Conservation (phyloP, 2,329 filamentous ascomycete genomes). For the Calonectria hawksworthii region DNA sequence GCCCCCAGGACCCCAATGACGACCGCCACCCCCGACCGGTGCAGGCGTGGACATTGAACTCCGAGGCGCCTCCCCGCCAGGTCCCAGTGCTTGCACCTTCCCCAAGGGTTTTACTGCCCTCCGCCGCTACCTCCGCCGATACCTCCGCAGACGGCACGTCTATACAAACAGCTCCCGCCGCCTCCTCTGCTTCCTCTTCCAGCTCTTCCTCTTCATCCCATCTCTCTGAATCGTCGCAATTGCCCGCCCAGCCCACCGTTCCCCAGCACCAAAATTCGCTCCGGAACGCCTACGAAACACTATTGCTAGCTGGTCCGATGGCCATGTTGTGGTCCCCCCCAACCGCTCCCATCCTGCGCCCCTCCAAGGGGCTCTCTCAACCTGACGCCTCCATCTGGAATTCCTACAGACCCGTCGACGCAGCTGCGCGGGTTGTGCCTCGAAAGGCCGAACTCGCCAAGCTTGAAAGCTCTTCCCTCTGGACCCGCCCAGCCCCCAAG, state of each 20-base stretch:
- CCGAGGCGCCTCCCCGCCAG: slow-evolving; percentile 22
- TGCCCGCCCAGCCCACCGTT: slow-evolving; percentile 19
- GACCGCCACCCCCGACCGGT: neutral
- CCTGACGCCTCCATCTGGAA: slow-evolving; percentile 55
- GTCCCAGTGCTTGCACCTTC: slow-evolving; percentile 14
- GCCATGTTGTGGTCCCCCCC: slow-evolving; percentile 44
- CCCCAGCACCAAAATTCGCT: slow-evolving; percentile 27
- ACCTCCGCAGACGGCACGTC: slow-evolving; percentile 9
- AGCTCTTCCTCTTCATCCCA: slow-evolving; percentile 19
- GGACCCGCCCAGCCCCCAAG: slow-evolving; percentile 45
- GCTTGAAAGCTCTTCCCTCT: slow-evolving; percentile 56
- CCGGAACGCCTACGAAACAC: slow-evolving; percentile 17
- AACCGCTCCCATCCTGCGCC: slow-evolving; percentile 35
- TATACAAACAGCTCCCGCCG: slow-evolving; percentile 27
- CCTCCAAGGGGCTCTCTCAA: slow-evolving; percentile 51
- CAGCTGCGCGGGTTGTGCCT: slow-evolving; percentile 47
- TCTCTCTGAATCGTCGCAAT: slow-evolving; percentile 22
- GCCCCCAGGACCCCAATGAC: slow-evolving; percentile 6
- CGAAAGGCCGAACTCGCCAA: slow-evolving; percentile 45
- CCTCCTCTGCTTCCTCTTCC: slow-evolving; percentile 20
- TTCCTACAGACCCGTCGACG: slow-evolving; percentile 47
- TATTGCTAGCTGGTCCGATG: slow-evolving; percentile 35
- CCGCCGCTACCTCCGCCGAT: slow-evolving; percentile 20
- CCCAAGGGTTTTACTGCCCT: slow-evolving; percentile 28
- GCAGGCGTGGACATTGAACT: slow-evolving; percentile 26